A percentile compares a stretch with the other conserved stretches of the same genome.
Evolutionary conservation across 2,329 filamentous ascomycete species (phyloP).

Genomic region (Colletotrichum camelliae): DNA sequence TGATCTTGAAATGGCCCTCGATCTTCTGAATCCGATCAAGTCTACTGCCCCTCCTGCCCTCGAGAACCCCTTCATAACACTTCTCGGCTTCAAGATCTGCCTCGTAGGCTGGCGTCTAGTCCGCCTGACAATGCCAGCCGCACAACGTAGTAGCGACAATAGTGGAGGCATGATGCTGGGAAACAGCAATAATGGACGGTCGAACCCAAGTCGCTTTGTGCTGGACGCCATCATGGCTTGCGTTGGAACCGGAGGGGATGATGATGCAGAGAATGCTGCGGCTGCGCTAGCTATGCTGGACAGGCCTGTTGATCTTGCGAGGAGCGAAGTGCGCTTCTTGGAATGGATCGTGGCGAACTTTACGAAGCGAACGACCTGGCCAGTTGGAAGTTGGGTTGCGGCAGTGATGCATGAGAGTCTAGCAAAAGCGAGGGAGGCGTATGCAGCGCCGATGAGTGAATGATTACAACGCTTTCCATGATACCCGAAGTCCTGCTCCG

Average conservation of each 20-base stretch:
- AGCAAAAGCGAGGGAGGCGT: conserved; percentile 2
- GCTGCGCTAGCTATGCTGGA: not conserved
- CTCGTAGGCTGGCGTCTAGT: conserved; percentile 8
- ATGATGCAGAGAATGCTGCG: not conserved
- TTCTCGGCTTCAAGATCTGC: conserved; percentile 9
- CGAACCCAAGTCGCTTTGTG: conserved; percentile 4
- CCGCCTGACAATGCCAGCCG: conserved; percentile 1
- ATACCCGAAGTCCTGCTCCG: not conserved
- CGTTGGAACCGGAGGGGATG: not conserved
- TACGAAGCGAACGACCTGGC: not conserved
- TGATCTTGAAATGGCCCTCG: conserved; percentile 1
- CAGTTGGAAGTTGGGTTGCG: conserved; percentile 2
- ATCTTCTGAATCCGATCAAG: not conserved
- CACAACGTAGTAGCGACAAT: not conserved
- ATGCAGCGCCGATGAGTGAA: not conserved
- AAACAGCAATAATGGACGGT: not conserved
- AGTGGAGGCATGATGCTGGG: not conserved
- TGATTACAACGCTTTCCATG: not conserved
- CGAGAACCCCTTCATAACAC: conserved; percentile 4
- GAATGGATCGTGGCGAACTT: conserved; percentile 9
- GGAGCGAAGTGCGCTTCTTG: conserved; percentile 1
- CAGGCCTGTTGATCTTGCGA: not conserved
- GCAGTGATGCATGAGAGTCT: not conserved
- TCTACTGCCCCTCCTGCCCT: not conserved
- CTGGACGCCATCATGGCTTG: conserved; percentile 12